Evolutionary conservation across 1,139 yeast species (phyloP), one percentile per base, ranked within the genome.

Genomic region (Pneumocystis jirovecii): DNA sequence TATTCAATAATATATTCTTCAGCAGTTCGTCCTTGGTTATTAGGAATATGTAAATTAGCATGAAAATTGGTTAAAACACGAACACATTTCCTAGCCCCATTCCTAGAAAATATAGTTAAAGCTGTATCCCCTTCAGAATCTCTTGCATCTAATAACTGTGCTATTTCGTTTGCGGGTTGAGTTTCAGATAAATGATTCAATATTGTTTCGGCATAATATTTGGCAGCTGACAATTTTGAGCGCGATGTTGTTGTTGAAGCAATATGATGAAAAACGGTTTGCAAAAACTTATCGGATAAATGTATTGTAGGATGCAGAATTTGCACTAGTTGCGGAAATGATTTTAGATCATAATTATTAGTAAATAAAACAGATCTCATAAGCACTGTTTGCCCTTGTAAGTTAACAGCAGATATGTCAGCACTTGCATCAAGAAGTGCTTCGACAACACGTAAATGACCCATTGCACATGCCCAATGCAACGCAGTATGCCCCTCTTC

Each of bases 391-490:
- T 95, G 97, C 12, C 97, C 97, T 57, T 82, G 82, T 70, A 86
- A 85, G 71, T 88, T 93, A 21, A 95, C 89, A 60, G 88, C 78
- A 8, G 88, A 80, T 64, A 86, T 78, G 67, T 83, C 79, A 1
- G 84, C 82, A 0, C 96, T 96, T 69, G 85, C 82, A 63, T 83
- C 77, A 8, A 91, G 81, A 44, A 95, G 78, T 66, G 89, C 89
- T 66, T 83, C 83, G 3, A 90, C 93, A 67, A 91, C 79, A 1
- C 84, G 79, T 3, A 85, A 77, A 68, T 89, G 84, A 0, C 96
- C 97, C 76, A 95, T 81, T 0, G 97, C 89, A 44, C 97, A 86
- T 1, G 97, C 96, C 96, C 97, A 89, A 74, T 95, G 99, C 67
- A 95, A 80, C 0, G 96, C 90, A 0, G 96, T 86, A 72, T 93